Base-by-base conservation (phyloP, 805 yeast genomes). In the Sugiyamaella lignohabitans region DNA sequence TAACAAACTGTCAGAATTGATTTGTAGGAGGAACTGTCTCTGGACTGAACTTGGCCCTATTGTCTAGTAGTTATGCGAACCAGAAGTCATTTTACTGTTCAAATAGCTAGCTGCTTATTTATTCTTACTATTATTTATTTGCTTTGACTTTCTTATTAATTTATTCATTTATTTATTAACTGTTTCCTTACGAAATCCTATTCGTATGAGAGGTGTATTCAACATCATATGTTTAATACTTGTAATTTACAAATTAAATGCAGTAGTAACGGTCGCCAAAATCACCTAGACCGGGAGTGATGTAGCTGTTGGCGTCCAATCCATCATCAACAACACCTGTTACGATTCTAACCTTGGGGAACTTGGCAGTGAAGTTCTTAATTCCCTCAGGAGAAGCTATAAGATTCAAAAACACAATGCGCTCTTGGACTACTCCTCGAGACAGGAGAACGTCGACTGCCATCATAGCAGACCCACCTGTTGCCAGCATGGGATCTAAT, bases 251-350 rank as follows among this genome's bases (percentile, higher is more conserved):
- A n/a, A n/a, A n/a, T 35, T 73, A 89, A 53, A 87, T 79, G 70
- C 96, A 87, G 72, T 91, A 93, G 70, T 93, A 93, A 68, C 98
- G 78, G 70, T 93, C 98, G 61, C 98, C 98, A 61, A 93, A 93
- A 63, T 93, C 98, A 61, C 98, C 98, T 56, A 93, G 74, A 40
- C 98, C 98, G 27, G 98, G 98, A 41, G 79, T 79, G 57, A 93
- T 84, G 66, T 82, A 88, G 68, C 83, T 85, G 62, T 81, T 73
- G 47, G 81, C 96, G 61, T 91, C 88, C 61, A 93, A 74, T 47
- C 84, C 84, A 59, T 82, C 80, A 64, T 93, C 99, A 56, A 93
- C 73, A 54, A 88, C 89, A 51, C 98, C 99, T 29, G 98, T 89
- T 58, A 93, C 86, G 61, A 93, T 85, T 65, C 78, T 86, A 51